A percentile compares a stretch with the other conserved stretches of the same genome.
phyloP scores from a whole-genome alignment of 1,284 basidiomycete genomes.

The Cystobasidiaceae sp. region DNA sequence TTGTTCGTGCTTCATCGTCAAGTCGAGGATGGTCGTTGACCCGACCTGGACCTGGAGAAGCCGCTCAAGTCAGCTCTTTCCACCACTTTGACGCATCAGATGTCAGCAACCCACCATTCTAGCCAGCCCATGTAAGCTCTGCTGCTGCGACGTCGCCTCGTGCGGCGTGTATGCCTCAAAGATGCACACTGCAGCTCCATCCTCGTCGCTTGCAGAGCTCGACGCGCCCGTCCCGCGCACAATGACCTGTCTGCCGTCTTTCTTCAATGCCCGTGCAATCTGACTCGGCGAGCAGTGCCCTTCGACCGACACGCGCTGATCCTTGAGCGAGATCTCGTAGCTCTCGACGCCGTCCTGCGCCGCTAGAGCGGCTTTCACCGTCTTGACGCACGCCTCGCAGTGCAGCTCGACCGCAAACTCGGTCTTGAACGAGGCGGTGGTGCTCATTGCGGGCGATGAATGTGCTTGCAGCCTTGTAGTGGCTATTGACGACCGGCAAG shows the following conservation, averaged over 20 bases:
- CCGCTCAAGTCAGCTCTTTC: no score
- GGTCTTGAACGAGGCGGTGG: slow-evolving; percentile 22
- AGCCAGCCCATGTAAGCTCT: slow-evolving; percentile 50
- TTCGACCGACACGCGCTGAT: slow-evolving; percentile 48
- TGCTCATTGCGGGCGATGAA: no score
- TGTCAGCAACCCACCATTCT: slow-evolving; percentile 44
- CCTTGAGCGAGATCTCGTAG: slow-evolving; percentile 47
- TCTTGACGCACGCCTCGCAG: slow-evolving; percentile 44
- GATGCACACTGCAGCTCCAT: slow-evolving; percentile 47
- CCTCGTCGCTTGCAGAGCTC: slow-evolving; percentile 4
- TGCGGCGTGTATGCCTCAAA: slow-evolving; percentile 45
- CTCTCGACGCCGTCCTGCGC: slow-evolving; percentile 45
- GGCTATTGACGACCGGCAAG: no score
- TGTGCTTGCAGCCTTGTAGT: no score
- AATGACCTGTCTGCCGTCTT: slow-evolving; percentile 49
- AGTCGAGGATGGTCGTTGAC: slow-evolving; percentile 46
- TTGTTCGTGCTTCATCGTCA: slow-evolving; percentile 45
- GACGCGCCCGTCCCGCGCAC: slow-evolving; percentile 44
- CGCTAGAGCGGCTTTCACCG: slow-evolving; percentile 44
- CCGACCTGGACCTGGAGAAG: slow-evolving; percentile 48
- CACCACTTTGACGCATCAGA: no score
- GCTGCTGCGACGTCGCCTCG: slow-evolving; percentile 44
- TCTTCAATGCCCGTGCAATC: slow-evolving; percentile 47
- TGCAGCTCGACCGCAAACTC: slow-evolving; percentile 29
- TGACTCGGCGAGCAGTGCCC: slow-evolving; percentile 49